These are phyloP conservation scores for Pseudogymnoascus sp. DNA, from an alignment of 2,329 filamentous ascomycete species.

Conservation along the genomic window DNA sequence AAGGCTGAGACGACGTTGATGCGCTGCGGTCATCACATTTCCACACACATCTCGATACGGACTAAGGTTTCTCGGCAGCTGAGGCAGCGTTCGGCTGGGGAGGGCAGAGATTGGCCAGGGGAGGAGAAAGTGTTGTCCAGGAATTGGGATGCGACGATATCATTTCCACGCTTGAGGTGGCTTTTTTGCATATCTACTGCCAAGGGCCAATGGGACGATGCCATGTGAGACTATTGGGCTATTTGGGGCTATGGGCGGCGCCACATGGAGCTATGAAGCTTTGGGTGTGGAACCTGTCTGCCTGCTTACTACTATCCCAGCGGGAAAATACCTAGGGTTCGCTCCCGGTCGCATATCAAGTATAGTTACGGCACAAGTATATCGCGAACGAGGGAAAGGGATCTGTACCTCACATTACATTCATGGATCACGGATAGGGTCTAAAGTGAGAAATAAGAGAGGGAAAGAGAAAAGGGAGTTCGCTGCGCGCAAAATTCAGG, in stretches of 20 bases:
- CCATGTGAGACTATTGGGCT: background rate
- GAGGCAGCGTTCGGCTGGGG: slow-evolving; percentile 6
- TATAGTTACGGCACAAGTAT: background rate
- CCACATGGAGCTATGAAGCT: slow-evolving; percentile 3
- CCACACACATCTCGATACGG: background rate
- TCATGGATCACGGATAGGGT: background rate
- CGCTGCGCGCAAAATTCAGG: background rate
- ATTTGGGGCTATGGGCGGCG: background rate
- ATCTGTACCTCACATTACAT: background rate
- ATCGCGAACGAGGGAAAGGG: background rate
- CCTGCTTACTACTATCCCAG: background rate
- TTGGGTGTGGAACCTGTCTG: slow-evolving; percentile 2
- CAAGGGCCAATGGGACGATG: background rate
- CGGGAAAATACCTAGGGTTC: background rate
- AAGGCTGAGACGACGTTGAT: background rate
- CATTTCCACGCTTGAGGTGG: slow-evolving; percentile 6
- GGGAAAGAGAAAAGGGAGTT: background rate
- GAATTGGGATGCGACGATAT: slow-evolving; percentile 1
- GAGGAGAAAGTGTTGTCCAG: background rate
- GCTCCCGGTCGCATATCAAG: background rate
- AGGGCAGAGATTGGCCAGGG: background rate
- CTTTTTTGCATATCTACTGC: background rate
- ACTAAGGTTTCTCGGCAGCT: background rate
- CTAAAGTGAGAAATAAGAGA: too few species aligned
- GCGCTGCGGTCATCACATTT: background rate